Evolutionary conservation across 768 basidiomycete species (phyloP).

Genomic region (Cyathus striatus): DNA sequence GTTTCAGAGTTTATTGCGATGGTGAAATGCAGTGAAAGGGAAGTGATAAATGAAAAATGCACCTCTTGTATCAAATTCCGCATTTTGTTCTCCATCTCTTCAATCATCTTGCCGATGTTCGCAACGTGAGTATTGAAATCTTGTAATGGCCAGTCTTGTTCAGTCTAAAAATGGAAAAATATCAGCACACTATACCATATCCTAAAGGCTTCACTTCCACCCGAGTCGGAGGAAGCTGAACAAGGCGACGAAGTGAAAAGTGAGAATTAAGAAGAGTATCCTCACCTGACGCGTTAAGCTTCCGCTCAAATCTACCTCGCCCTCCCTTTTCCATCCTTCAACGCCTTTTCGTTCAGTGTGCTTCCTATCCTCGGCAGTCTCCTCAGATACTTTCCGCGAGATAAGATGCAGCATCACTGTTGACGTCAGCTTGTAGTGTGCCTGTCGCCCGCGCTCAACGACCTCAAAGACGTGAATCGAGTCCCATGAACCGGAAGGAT

Average conservation of each 20-base stretch:
- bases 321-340: conserved; percentile 54
- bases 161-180: conserved; percentile 44
- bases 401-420: conserved; percentile 94
- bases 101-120: conserved; percentile 93
- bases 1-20: background rate
- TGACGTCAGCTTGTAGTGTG: conserved; percentile 95
- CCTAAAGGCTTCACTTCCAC: too few relatives aligned
- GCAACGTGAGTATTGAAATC: conserved; percentile 82
- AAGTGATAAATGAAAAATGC: conserved; percentile 7
- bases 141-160: conserved; percentile 82
- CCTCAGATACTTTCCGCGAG: conserved; percentile 38
- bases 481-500: conserved; percentile 90
- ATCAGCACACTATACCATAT: too few relatives aligned
- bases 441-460: conserved; percentile 84
- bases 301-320: conserved; percentile 83
- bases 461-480: conserved; percentile 98
- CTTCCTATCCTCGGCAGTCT: conserved; percentile 25
- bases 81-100: conserved; percentile 99
- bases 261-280: too few relatives aligned
- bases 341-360: conserved; percentile 31
- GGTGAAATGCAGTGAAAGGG: background rate
- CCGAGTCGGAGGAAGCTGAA: too few relatives aligned
- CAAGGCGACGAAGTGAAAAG: too few relatives aligned
- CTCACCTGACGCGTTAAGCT: conserved; percentile 96
- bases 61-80: conserved; percentile 90